Evolutionary conservation across 163 green algal species (phyloP), one percentile per base, ranked within the genome.

Genomic region (Chlamydomonas reinhardtii): DNA sequence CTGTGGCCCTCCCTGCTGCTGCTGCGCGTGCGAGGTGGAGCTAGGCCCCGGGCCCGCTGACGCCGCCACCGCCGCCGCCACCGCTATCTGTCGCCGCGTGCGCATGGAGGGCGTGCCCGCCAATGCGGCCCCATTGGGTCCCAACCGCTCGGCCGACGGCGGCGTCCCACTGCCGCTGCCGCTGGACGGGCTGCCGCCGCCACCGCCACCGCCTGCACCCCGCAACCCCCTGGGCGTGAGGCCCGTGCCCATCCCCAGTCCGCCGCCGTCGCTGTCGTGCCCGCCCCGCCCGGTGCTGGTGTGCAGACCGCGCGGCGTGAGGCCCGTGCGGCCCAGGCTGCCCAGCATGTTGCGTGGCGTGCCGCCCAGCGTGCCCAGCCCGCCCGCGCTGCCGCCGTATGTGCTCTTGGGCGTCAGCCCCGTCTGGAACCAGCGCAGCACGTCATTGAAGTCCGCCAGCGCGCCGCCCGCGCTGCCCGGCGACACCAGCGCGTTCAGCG

Each of bases 391-490:
- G 31, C 70, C 43, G 4, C 48, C 79, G 68, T 54, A 69, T 5
- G 75, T 37, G 25, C 54, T 52, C 8, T 64, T 62, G 19, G 84
- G 84, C 39, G 84, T 89, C 59, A 85, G 73, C 9, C 68, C 77
- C 17, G 56, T 76, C 35, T 69, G 62, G 39, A 89, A 85, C 75
- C 77, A 89, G 35, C 81, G 83, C 37, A 89, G 84, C 31, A 89
- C 73, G 61, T 89, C 84, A 61, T 76, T 76, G 64, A 89, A 86
- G 59, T 89, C 77, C 2, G 22, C 32, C 52, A 59, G 25, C 27
- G 27, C 62, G 17, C 24, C 54, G 48, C 22, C 35, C 29, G 29
- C 12, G n/a, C 54, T 37, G 24, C 76, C 37, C 15, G 75, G 76
- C 4, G 74, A 83, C 32, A 74, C 59, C 24, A 86, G 76, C 59